phyloP scores from a whole-genome alignment of 768 basidiomycete genomes.

The Phallus indusiatus region DNA sequence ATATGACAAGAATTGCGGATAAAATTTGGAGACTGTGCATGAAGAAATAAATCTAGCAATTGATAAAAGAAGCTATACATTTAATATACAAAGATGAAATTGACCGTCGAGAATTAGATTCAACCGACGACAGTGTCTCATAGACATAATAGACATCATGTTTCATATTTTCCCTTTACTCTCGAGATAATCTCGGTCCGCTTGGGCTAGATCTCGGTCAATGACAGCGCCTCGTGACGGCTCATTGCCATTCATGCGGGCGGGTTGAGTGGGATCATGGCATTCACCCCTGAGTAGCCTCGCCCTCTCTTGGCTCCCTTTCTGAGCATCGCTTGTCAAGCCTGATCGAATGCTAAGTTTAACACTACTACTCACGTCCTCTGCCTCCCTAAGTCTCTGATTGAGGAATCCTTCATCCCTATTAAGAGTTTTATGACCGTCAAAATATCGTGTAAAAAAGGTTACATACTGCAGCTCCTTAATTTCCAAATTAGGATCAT shows the following conservation, averaged over 20 bases:
- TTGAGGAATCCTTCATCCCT: not conserved
- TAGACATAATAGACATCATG: not conserved
- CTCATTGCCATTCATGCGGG: not conserved
- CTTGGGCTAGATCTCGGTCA: not conserved
- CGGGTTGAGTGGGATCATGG: not conserved
- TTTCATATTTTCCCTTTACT: not conserved
- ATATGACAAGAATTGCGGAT: conserved; percentile 60
- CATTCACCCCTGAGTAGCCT: not conserved
- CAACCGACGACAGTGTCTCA: not conserved
- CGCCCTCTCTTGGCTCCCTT: not conserved
- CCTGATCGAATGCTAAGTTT: not conserved
- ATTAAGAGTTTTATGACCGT: not conserved
- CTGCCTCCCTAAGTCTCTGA: not conserved
- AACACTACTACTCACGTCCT: not conserved
- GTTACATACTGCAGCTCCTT: not conserved
- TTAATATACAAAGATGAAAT: not conserved
- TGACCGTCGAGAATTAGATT: no score
- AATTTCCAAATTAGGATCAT: not conserved
- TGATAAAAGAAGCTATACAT: not conserved
- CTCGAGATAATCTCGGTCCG: not conserved
- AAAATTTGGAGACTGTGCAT: conserved; percentile 38
- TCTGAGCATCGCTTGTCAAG: not conserved
- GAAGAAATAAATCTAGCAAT: no score
- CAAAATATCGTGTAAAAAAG: not conserved
- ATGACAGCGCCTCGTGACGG: not conserved